These are phyloP conservation scores for Cladosporium sp. DNA, from an alignment of 2,329 filamentous ascomycete species.

Conservation along the genomic window DNA sequence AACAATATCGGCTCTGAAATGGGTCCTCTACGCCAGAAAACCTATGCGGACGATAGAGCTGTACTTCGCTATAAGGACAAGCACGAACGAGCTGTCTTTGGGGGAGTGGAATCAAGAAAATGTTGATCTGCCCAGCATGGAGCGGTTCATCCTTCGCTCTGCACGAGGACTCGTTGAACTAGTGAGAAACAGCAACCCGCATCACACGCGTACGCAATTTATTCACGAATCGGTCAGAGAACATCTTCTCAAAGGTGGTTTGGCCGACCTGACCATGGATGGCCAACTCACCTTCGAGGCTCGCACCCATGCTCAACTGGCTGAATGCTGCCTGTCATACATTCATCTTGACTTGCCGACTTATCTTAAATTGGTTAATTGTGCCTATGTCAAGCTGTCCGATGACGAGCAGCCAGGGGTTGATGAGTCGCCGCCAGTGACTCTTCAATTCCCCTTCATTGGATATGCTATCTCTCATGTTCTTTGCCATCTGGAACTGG, in stretches of 20 bases:
- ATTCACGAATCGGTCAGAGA: conserved; percentile 52
- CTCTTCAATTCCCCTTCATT: too few species aligned
- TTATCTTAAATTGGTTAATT: too few species aligned
- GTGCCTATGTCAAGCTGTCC: too few species aligned
- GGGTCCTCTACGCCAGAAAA: not conserved
- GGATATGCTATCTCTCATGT: too few species aligned
- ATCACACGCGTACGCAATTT: conserved; percentile 48
- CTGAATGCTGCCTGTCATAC: too few species aligned
- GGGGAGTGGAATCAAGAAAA: conserved; percentile 22
- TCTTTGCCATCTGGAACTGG: too few species aligned
- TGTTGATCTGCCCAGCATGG: conserved; percentile 22
- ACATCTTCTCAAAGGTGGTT: conserved; percentile 39
- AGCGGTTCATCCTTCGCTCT: conserved; percentile 34
- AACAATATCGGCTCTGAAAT: not conserved
- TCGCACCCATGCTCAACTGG: too few species aligned
- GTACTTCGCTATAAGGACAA: not conserved
- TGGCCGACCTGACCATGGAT: conserved; percentile 4
- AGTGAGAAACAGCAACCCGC: too few species aligned
- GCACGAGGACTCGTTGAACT: conserved; percentile 52
- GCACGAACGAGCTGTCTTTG: not conserved
- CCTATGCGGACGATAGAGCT: not conserved
- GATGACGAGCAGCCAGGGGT: too few species aligned
- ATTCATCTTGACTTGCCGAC: too few species aligned
- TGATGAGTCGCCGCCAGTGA: too few species aligned
- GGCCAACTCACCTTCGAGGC: too few species aligned